These are phyloP conservation scores for Colletotrichum somersetense DNA, from an alignment of 2,329 filamentous ascomycete species.

Conservation along the genomic window DNA sequence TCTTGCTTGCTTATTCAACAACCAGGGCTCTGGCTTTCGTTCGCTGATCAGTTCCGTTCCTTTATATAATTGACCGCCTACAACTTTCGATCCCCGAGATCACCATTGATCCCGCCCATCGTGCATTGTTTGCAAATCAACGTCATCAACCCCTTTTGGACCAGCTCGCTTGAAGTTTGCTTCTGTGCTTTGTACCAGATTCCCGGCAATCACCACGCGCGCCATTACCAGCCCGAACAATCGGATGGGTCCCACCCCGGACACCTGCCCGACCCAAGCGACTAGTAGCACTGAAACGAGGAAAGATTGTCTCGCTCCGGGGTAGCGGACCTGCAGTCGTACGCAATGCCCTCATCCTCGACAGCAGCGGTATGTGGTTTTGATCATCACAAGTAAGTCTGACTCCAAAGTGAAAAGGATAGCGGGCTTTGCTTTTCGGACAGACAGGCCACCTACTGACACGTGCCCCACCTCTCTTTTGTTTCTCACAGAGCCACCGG, in stretches of 20 bases:
- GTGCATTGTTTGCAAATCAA: neutral
- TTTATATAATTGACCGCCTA: conserved; percentile 1
- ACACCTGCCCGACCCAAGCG: neutral
- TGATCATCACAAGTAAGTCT: conserved; percentile 10
- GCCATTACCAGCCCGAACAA: neutral
- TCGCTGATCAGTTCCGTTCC: neutral
- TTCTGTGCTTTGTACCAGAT: neutral
- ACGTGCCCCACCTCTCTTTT: neutral
- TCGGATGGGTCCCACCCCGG: conserved; percentile 6
- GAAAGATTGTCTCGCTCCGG: neutral
- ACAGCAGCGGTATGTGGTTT: conserved; percentile 13
- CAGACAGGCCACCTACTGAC: neutral
- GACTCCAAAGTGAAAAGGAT: neutral
- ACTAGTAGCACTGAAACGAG: neutral
- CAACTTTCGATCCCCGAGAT: conserved; percentile 15
- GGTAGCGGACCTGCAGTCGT: neutral
- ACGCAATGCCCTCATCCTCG: conserved; percentile 29
- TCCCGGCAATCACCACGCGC: neutral
- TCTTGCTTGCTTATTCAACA: neutral
- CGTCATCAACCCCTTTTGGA: neutral
- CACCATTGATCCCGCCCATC: conserved; percentile 12
- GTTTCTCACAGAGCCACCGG: neutral
- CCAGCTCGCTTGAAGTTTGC: neutral
- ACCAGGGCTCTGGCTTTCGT: neutral
- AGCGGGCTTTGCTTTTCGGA: neutral